These are phyloP conservation scores for Dothideomycetidae sp. DNA, from an alignment of 2,329 filamentous ascomycete species.

Conservation along the genomic window DNA sequence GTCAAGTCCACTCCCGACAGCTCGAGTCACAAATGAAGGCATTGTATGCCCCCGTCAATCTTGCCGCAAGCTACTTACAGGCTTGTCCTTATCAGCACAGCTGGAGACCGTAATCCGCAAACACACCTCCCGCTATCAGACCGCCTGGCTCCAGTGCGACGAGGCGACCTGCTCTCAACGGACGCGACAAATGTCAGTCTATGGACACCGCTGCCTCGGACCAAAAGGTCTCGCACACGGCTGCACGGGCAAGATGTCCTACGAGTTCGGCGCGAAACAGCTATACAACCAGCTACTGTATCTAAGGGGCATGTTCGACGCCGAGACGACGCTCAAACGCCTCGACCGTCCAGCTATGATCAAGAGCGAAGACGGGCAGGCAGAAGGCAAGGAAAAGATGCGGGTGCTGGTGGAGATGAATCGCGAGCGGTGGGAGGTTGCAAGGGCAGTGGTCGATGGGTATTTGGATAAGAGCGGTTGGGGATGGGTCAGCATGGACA, in stretches of 20 bases:
- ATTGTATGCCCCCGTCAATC: slow-evolving; percentile 51
- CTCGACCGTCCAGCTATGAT: slow-evolving; percentile 21
- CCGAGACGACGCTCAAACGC: slow-evolving; percentile 56
- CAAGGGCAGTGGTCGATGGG: slow-evolving; percentile 59
- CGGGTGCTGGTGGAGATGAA: slow-evolving; percentile 69
- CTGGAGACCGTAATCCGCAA: slow-evolving; percentile 70
- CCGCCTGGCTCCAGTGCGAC: slow-evolving; percentile 81
- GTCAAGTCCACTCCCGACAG: slow-evolving; percentile 26
- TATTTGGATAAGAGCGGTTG: slow-evolving; percentile 25
- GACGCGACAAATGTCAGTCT: slow-evolving; percentile 85
- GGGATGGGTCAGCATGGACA: slow-evolving; percentile 34
- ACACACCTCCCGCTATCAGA: slow-evolving; percentile 74
- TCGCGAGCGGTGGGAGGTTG: slow-evolving; percentile 57
- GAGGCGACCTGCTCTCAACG: slow-evolving; percentile 74
- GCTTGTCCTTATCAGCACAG: slow-evolving; percentile 68
- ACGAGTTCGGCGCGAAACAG: slow-evolving; percentile 75
- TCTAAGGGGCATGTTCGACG: slow-evolving; percentile 71
- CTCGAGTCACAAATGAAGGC: slow-evolving; percentile 56
- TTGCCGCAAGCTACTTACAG: slow-evolving; percentile 52
- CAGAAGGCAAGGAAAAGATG: slow-evolving; percentile 45
- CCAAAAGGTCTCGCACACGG: slow-evolving; percentile 71
- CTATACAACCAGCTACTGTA: slow-evolving; percentile 94
- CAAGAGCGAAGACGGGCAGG: slow-evolving; percentile 40
- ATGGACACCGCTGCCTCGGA: slow-evolving; percentile 77
- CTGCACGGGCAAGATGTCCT: slow-evolving; percentile 76